Evolutionary conservation across 2,329 filamentous ascomycete species (phyloP).

Genomic region (Penicillium polonicum): DNA sequence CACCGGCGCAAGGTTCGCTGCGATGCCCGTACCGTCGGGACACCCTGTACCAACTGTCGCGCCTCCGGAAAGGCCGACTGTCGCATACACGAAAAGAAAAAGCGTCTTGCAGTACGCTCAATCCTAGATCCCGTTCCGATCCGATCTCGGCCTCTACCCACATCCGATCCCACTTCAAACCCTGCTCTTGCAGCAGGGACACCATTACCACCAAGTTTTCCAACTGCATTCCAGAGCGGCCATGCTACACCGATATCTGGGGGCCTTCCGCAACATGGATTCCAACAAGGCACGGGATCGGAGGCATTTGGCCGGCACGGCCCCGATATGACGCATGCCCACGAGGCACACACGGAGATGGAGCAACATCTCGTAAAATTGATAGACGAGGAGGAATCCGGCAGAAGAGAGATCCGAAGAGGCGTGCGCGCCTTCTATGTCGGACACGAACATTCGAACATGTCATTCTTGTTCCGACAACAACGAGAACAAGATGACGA

Average conservation of each 20-base stretch:
- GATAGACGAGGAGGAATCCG: slow-evolving; percentile 50
- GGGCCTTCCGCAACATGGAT: slow-evolving; percentile 19
- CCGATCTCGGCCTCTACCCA: slow-evolving; percentile 40
- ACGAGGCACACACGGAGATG: slow-evolving; percentile 43
- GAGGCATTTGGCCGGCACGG: slow-evolving; percentile 27
- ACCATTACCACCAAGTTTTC: slow-evolving; percentile 27
- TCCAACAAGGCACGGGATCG: slow-evolving; percentile 19
- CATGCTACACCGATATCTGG: slow-evolving; percentile 20
- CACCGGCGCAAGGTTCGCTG: slow-evolving; percentile 54
- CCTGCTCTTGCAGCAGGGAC: slow-evolving; percentile 20
- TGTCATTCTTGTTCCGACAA: slow-evolving; percentile 56
- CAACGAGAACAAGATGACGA: slow-evolving; percentile 45
- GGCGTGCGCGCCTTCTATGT: slow-evolving; percentile 55
- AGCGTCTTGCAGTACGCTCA: slow-evolving; percentile 44
- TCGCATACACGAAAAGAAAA: slow-evolving; percentile 53
- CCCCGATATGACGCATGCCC: slow-evolving; percentile 35
- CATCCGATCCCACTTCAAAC: slow-evolving; percentile 25
- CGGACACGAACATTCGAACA: slow-evolving; percentile 56
- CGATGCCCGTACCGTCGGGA: slow-evolving; percentile 49
- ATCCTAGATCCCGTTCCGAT: slow-evolving; percentile 49
- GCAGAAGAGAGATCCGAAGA: slow-evolving; percentile 48
- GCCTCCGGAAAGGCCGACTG: slow-evolving; percentile 45
- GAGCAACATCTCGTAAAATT: slow-evolving; percentile 52
- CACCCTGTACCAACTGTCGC: slow-evolving; percentile 52
- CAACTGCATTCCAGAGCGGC: slow-evolving; percentile 27